phyloP scores from a whole-genome alignment of 768 basidiomycete species.

The Russula sp. region DNA sequence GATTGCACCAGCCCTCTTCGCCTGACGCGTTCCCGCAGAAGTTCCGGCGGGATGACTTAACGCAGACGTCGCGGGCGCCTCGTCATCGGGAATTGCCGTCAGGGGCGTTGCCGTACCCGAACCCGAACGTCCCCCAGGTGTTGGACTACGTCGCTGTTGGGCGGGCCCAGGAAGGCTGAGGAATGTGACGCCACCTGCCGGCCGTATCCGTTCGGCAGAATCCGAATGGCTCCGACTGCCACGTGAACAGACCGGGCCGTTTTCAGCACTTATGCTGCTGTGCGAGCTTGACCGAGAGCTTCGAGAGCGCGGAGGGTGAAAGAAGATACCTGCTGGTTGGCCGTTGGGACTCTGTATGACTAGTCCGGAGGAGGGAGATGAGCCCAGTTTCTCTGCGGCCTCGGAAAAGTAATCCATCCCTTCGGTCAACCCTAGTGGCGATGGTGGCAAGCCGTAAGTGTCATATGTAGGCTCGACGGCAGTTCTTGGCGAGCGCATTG shows the following conservation, averaged over 20 bases:
- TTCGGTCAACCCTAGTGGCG: conserved; percentile 66
- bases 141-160: conserved; percentile 9
- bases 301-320: conserved; percentile 56
- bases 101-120: not conserved
- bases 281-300: conserved; percentile 11
- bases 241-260: not conserved
- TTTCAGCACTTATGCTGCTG: conserved; percentile 15
- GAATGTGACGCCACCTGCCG: conserved; percentile 11
- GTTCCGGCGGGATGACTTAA: not conserved
- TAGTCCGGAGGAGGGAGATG: conserved; percentile 77
- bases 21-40: conserved; percentile 14
- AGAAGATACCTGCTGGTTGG: conserved; percentile 91
- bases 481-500: conserved; percentile 50
- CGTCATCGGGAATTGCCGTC: conserved; percentile 9
- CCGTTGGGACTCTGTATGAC: conserved; percentile 92
- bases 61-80: not conserved
- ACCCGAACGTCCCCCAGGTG: not conserved
- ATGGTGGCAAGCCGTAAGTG: conserved; percentile 46
- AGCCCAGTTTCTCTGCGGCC: conserved; percentile 63
- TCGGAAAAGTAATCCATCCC: conserved; percentile 70
- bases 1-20: conserved; percentile 27
- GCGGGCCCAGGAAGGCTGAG: not conserved
- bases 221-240: conserved; percentile 17
- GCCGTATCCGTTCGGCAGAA: conserved; percentile 14
- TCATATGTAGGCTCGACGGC: conserved; percentile 30